Base-by-base conservation (phyloP, 805 yeast species). In the Sugiyamaella lignohabitans region DNA sequence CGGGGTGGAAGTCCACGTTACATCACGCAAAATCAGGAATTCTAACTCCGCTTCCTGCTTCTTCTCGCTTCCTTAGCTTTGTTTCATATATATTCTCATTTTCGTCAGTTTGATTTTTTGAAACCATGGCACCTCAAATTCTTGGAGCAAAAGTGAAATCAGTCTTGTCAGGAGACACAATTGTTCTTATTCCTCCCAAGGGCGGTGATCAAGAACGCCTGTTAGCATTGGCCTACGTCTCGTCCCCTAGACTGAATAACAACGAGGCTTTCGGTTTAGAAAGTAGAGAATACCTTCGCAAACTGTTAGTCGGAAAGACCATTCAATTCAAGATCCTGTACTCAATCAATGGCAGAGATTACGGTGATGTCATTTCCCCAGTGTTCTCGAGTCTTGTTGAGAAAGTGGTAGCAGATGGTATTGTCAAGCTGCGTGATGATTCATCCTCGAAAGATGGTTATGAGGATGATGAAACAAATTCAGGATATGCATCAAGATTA, bases 351-450 rank as follows among this genome's bases (percentile, higher is more conserved):
- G 66, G 62, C 38, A 73, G 83, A 52, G 88, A 82, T 55, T 84
- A 80, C 60, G 93, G 91, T 20, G 88, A 84, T 59, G 62, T 82
- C 20, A 72, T 75, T 39, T 69, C 86, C 21, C 88, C 88, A 5
- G 66, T 79, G 24, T 79, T 82, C 62, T 56, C 65, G 27, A 79
- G 87, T 19, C 69, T 84, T 58, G 69, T 75, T 49, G 81, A 74
- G 57, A 73, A 75, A 55, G 65, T 75, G 48, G 66, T 83, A 45
- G 70, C 67, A 20, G 72, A 74, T 20, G 94, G 93, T 44, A 67
- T 68, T 51, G 88, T 76, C 51, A 79, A 76, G 58, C 70, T 82
- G 50, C 76, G 82, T 56, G 82, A 78, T 38, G 78, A 75, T 49
- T 67, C 74, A 45, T 57, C 54, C 37, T 45, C 53, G 27, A 56